These are phyloP conservation scores for Penicillium polonicum DNA, from an alignment of 2,329 filamentous ascomycete genomes.

Conservation along the genomic window DNA sequence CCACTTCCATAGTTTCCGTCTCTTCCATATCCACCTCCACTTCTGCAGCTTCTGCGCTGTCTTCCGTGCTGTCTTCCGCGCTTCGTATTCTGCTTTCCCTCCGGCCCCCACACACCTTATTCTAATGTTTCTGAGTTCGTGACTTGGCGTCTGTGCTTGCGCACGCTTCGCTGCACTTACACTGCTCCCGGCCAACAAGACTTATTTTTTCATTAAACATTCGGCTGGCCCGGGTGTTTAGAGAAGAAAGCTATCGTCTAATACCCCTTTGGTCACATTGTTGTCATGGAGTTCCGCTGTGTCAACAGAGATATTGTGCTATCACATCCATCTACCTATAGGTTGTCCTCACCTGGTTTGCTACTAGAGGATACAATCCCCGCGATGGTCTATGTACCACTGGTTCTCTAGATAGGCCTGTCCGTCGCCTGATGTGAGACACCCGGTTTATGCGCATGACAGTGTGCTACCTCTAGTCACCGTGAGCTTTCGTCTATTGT, in stretches of 20 bases:
- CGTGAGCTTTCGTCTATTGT: neutral
- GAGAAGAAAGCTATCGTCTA: constrained; percentile 34
- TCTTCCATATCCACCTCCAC: too few species aligned
- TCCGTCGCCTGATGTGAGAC: neutral
- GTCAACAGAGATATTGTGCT: neutral
- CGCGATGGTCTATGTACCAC: neutral
- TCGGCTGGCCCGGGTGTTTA: constrained; percentile 53
- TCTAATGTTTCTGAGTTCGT: constrained; percentile 23
- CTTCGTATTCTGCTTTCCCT: too few species aligned
- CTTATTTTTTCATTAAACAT: constrained; percentile 54
- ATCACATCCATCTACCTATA: neutral
- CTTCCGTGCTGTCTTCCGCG: too few species aligned
- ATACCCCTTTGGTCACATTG: neutral
- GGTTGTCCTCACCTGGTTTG: neutral
- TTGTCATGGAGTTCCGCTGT: neutral
- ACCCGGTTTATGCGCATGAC: neutral
- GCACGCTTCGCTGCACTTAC: constrained; percentile 63
- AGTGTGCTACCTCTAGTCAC: neutral
- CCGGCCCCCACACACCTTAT: too few species aligned
- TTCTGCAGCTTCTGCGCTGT: too few species aligned
- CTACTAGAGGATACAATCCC: too few species aligned
- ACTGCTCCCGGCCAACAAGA: constrained; percentile 71
- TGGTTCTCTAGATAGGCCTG: neutral
- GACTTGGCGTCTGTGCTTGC: constrained; percentile 67
- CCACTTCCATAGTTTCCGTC: too few species aligned